Evolutionary conservation across 1,284 basidiomycete genomes (phyloP).

Genomic region (Golubevia pallescens): DNA sequence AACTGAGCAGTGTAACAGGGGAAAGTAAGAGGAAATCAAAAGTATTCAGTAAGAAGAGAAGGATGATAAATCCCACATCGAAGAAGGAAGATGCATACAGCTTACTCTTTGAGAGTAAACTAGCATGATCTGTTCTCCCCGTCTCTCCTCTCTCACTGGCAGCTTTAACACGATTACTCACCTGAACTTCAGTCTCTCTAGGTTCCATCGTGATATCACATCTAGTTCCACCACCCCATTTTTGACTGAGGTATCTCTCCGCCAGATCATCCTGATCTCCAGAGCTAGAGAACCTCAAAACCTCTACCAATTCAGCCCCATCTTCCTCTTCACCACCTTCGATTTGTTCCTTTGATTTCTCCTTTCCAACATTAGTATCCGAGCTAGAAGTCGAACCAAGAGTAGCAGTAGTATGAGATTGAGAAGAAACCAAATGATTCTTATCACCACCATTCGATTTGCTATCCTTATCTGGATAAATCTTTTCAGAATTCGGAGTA

Average conservation of each 20-base stretch:
- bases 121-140: too few species aligned
- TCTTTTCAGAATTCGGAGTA: constrained; percentile 1
- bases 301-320: constrained; percentile 43
- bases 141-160: background rate
- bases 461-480: background rate
- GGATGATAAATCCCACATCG: background rate
- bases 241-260: constrained; percentile 32
- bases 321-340: constrained; percentile 3
- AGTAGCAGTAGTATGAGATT: background rate
- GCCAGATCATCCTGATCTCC: constrained; percentile 6
- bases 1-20: constrained; percentile 14
- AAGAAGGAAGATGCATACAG: too few species aligned
- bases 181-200: constrained; percentile 40
- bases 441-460: too few species aligned
- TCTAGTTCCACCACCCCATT: constrained; percentile 47
- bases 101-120: too few species aligned
- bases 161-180: background rate
- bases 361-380: background rate
- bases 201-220: constrained; percentile 47
- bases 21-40: background rate
- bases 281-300: constrained; percentile 28
- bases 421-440: background rate
- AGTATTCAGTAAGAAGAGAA: background rate
- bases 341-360: background rate
- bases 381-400: background rate